Percentiles rank a stretch among this genome's conserved stretches.
phyloP scores from a whole-genome alignment of 2,329 filamentous ascomycete species.

The Monilinia fructigena region DNA sequence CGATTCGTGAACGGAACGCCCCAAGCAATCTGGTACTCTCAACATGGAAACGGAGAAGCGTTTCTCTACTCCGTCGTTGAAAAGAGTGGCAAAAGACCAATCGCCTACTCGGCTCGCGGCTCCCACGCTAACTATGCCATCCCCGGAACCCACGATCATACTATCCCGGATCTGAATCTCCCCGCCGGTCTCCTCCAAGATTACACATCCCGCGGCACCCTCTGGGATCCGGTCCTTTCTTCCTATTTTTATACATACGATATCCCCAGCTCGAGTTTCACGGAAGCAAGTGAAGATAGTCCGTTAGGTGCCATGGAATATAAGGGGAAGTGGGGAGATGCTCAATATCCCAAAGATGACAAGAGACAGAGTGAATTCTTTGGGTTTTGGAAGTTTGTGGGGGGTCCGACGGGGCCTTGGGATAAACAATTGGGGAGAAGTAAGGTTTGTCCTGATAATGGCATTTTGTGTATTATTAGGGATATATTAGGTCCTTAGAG shows the following conservation, averaged over 20 bases:
- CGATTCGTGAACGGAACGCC: slow-evolving; percentile 59
- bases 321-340: slow-evolving; percentile 61
- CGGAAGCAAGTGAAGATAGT: slow-evolving; percentile 34
- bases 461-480: slow-evolving; percentile 37
- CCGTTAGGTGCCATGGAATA: slow-evolving; percentile 58
- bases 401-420: slow-evolving; percentile 60
- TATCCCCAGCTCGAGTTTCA: slow-evolving; percentile 34
- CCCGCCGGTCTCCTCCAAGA: slow-evolving; percentile 54
- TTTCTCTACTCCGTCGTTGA: slow-evolving; percentile 57
- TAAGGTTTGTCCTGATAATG: slow-evolving; percentile 54
- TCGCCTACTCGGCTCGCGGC: slow-evolving; percentile 59
- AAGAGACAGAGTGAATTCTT: slow-evolving; percentile 45
- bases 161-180: slow-evolving; percentile 59
- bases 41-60: slow-evolving; percentile 62
- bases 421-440: slow-evolving; percentile 57
- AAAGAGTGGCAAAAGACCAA: slow-evolving; percentile 53
- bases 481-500: slow-evolving; percentile 31
- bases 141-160: slow-evolving; percentile 59
- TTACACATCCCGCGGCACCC: slow-evolving; percentile 51
- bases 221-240: slow-evolving; percentile 60
- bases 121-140: slow-evolving; percentile 65
- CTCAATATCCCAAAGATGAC: slow-evolving; percentile 53
- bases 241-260: slow-evolving; percentile 58
- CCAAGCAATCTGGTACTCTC: slow-evolving; percentile 59
- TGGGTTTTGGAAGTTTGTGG: slow-evolving; percentile 49